phyloP scores from a whole-genome alignment of 208 protist species.

The Naegleria gruberi region DNA sequence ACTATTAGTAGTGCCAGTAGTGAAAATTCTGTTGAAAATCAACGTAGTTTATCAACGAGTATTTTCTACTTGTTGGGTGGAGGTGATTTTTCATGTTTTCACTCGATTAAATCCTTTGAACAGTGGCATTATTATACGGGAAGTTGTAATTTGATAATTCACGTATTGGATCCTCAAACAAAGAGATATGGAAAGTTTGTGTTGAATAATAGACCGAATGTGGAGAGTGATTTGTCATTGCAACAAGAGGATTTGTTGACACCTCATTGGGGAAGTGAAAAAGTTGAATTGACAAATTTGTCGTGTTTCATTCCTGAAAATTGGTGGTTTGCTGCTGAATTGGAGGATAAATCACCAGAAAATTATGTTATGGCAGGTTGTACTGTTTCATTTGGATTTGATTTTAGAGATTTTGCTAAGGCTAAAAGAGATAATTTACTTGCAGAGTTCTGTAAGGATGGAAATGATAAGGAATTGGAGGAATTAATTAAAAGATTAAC shows the following conservation, averaged over 20 bases:
- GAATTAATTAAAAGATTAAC: neutral
- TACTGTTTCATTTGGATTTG: neutral
- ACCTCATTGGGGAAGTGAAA: neutral
- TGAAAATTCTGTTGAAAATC: neutral
- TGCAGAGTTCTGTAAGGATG: neutral
- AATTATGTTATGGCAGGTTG: neutral
- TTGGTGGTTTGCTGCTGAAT: neutral
- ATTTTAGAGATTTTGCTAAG: neutral
- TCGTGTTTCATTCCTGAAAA: neutral
- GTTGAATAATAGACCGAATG: neutral
- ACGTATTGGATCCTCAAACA: neutral
- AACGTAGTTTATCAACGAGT: neutral
- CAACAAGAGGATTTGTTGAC: neutral
- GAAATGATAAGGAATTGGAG: neutral
- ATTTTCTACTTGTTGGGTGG: neutral
- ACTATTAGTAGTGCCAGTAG: neutral
- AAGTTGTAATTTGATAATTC: neutral
- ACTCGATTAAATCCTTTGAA: neutral
- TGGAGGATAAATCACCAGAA: neutral
- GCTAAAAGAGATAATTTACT: neutral
- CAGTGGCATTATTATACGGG: slow-evolving; percentile 1
- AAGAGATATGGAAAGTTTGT: neutral
- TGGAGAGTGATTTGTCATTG: neutral
- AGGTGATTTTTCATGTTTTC: neutral
- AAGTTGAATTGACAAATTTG: neutral